Evolutionary conservation across 2,329 filamentous ascomycete species (phyloP), one percentile per base, ranked within the genome.

Genomic region (Teratosphaeria gauchensis): DNA sequence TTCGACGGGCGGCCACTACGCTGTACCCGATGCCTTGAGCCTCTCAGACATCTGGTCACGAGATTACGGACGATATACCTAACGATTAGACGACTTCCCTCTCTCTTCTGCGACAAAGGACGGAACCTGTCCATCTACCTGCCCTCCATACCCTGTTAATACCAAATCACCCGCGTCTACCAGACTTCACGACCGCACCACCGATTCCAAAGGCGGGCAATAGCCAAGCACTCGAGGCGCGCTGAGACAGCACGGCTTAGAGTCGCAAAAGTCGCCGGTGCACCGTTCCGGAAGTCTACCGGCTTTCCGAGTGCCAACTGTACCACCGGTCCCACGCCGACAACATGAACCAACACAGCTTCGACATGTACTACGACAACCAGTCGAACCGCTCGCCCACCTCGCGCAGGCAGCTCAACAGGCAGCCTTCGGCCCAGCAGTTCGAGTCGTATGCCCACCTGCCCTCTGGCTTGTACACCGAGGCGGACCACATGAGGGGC

Each of bases 341-440:
- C 32, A 59, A 19, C 58, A 71, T 71, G 69, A 71, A 71, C 63
- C 66, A 66, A 58, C 62, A 66, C 56, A 64, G 67, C 61, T 70
- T 69, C 73, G 85, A 89, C 61, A 84, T 87, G 80, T 91, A 89
- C 78, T 84, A 88, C 76, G 86, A 89, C 66, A 88, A 88, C 67
- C 75, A 82, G 60, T 74, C 82, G 62, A 70, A 66, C 60, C 87
- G 89, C 69, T 90, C 87, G 63, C 89, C 90, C 46, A 86, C 84
- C 70, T 85, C 87, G 33, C 85, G 88, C 71, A 88, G 88, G 61
- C 83, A 82, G 59, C 77, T 88, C 59, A 84, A 87, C 69, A 84
- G 88, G 65, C 86, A 88, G 71, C 78, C 84, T 51, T 92, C 90
- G 66, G 84, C 90, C 66, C 88, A 88, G 65, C 67, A 71, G 57